These are phyloP conservation scores for Cucurbita moschata DNA, from an alignment of 306 rosid species.

Conservation along the genomic window DNA sequence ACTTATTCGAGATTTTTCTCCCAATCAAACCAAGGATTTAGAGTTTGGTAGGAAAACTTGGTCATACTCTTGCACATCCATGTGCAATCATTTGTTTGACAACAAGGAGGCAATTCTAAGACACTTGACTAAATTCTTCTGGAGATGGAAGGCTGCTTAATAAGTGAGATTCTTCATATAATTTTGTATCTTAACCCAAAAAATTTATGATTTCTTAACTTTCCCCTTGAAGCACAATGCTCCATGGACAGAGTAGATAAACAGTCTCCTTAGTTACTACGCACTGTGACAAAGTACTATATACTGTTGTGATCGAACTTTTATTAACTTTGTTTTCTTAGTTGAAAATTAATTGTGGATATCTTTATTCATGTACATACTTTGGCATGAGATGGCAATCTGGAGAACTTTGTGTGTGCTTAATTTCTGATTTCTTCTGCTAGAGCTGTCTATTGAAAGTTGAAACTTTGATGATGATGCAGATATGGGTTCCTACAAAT, in stretches of 20 bases:
- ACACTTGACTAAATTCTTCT: background rate
- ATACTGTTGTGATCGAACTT: background rate
- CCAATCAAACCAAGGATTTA: background rate
- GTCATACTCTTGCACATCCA: background rate
- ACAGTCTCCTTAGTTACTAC: background rate
- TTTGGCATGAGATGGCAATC: background rate
- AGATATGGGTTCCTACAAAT: constrained; percentile 88
- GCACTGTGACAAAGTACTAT: background rate
- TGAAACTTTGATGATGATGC: constrained; percentile 19
- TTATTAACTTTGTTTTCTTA: background rate
- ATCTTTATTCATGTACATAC: background rate
- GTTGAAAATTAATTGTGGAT: background rate
- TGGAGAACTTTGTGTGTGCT: background rate
- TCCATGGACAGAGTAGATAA: background rate
- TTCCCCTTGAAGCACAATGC: background rate
- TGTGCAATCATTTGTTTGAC: background rate
- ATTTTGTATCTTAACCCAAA: background rate
- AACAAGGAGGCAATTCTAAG: background rate
- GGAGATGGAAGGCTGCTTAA: background rate
- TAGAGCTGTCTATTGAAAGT: background rate
- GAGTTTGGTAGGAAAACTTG: background rate
- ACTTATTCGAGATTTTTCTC: background rate
- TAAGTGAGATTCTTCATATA: background rate
- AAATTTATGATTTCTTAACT: background rate
- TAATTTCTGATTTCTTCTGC: constrained; percentile 11